Conservation (phyloP, 2,329 filamentous ascomycete species). For the Nigrospora sphaerica region DNA sequence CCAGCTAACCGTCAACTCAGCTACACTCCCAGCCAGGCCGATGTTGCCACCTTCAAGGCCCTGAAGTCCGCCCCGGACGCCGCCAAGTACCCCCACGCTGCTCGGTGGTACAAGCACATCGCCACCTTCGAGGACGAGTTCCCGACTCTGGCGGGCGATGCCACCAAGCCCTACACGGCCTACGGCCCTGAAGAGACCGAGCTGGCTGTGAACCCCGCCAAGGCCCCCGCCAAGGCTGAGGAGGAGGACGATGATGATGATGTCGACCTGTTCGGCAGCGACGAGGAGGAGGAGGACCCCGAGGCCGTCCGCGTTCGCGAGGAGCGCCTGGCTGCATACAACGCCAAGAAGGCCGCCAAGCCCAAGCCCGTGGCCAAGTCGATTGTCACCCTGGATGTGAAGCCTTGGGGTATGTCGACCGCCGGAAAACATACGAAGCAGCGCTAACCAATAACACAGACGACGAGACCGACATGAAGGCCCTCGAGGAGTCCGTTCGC, state of each 20-base stretch:
- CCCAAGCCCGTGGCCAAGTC: conserved; percentile 91
- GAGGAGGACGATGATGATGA: conserved; percentile 75
- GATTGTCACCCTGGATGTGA: conserved; percentile 89
- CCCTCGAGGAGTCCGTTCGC: conserved; percentile 74
- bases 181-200: conserved; percentile 82
- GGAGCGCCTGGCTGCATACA: conserved; percentile 87
- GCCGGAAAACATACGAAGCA: neutral
- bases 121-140: conserved; percentile 90
- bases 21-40: conserved; percentile 76
- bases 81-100: conserved; percentile 86
- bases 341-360: conserved; percentile 94
- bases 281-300: conserved; percentile 77
- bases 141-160: conserved; percentile 81
- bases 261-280: conserved; percentile 79
- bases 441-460: conserved; percentile 38
- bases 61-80: conserved; percentile 67
- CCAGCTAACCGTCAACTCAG: conserved; percentile 21
- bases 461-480: conserved; percentile 88
- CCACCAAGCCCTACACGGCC: conserved; percentile 77
- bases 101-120: conserved; percentile 99
- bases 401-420: conserved; percentile 84
- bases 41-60: conserved; percentile 92
- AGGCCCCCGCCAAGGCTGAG: conserved; percentile 60
- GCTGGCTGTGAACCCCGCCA: conserved; percentile 77
- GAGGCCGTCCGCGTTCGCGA: conserved; percentile 80